Evolutionary conservation across 2,329 filamentous ascomycete species (phyloP).

Genomic region (Cyphellophora europaea): DNA sequence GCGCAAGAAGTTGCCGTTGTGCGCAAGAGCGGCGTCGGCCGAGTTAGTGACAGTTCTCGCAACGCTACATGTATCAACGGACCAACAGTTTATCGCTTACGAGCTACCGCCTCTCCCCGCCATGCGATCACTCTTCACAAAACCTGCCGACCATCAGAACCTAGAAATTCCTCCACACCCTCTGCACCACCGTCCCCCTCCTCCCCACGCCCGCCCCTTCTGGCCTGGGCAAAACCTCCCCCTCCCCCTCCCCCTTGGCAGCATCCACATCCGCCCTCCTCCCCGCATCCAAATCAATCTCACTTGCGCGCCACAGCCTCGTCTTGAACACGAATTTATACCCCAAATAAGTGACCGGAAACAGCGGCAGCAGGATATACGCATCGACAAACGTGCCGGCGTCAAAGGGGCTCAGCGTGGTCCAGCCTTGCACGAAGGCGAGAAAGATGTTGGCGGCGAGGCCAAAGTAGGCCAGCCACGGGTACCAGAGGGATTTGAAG

Average conservation of each 20-base stretch:
- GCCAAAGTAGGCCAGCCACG: slow-evolving; percentile 42
- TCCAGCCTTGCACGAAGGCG: slow-evolving; percentile 45
- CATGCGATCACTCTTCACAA: too few species aligned
- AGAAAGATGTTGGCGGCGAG: slow-evolving; percentile 40
- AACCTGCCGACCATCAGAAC: too few species aligned
- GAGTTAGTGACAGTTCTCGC: too few species aligned
- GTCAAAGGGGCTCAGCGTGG: slow-evolving; percentile 40
- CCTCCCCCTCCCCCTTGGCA: not conserved
- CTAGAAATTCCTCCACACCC: not conserved
- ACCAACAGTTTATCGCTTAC: too few species aligned
- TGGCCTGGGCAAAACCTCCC: not conserved
- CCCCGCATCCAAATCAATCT: slow-evolving; percentile 46
- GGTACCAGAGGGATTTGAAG: slow-evolving; percentile 40
- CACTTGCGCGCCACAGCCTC: slow-evolving; percentile 42
- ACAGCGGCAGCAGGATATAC: slow-evolving; percentile 46
- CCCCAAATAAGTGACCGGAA: slow-evolving; percentile 55
- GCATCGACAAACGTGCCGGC: slow-evolving; percentile 44
- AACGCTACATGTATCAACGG: too few species aligned
- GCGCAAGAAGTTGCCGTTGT: too few species aligned
- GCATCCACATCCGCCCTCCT: slow-evolving; percentile 9
- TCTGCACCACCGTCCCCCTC: not conserved
- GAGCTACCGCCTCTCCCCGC: too few species aligned
- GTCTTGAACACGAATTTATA: slow-evolving; percentile 64
- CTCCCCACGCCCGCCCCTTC: not conserved
- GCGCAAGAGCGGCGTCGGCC: too few species aligned